Percentiles rank a stretch among this genome's conserved stretches.
Evolutionary conservation across 1,139 yeast species (phyloP).

Genomic region (Yamadazyma friedrichii): DNA sequence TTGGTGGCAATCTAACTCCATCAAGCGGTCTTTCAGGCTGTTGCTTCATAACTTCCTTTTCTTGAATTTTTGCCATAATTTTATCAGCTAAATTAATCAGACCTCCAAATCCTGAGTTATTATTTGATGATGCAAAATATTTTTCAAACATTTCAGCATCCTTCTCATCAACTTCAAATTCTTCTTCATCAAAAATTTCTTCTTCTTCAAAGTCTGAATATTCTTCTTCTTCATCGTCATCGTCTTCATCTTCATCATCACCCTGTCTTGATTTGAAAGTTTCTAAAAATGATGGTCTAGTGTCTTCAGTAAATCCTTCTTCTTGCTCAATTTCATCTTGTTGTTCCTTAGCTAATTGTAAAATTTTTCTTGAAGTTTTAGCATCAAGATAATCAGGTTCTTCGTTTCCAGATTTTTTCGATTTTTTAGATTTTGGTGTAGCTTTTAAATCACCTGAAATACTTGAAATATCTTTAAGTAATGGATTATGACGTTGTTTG

Average conservation of each 20-base stretch:
- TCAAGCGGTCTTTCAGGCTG: slow-evolving; percentile 30
- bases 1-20: slow-evolving; percentile 84
- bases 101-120: slow-evolving; percentile 28
- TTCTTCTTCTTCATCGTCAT: slow-evolving; percentile 41
- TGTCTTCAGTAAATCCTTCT: slow-evolving; percentile 28
- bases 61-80: slow-evolving; percentile 84
- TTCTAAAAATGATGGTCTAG: slow-evolving; percentile 20
- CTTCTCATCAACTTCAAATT: slow-evolving; percentile 63
- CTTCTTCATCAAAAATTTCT: slow-evolving; percentile 41
- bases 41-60: slow-evolving; percentile 51
- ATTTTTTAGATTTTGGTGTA: slow-evolving; percentile 19
- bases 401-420: slow-evolving; percentile 29
- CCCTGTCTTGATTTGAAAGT: slow-evolving; percentile 27
- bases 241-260: slow-evolving; percentile 20
- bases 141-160: slow-evolving; percentile 72
- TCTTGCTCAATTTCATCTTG: slow-evolving; percentile 82
- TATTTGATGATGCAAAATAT: slow-evolving; percentile 46
- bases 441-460: slow-evolving; percentile 69
- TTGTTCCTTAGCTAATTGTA: slow-evolving; percentile 86
- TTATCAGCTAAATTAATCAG: slow-evolving; percentile 82
- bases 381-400: slow-evolving; percentile 73
- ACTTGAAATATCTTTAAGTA: slow-evolving; percentile 71
- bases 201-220: slow-evolving; percentile 48
- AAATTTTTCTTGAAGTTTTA: slow-evolving; percentile 75
- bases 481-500: slow-evolving; percentile 69